Conservation (phyloP, 306 rosid species). For the Fragaria vesca region DNA sequence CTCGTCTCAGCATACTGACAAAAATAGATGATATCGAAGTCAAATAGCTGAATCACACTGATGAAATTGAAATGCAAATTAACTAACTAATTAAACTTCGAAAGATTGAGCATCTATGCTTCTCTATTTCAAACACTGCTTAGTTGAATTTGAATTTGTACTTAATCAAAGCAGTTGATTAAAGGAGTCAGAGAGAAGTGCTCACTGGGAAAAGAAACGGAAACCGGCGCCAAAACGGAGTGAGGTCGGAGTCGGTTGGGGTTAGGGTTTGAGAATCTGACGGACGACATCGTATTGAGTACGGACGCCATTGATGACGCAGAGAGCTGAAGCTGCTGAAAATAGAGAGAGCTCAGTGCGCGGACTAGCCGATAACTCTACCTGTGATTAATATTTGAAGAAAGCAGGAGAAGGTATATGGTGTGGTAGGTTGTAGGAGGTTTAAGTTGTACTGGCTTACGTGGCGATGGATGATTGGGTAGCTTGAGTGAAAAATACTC, state of each 20-base stretch:
- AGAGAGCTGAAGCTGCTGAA: not conserved
- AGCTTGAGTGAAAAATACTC: too few species aligned
- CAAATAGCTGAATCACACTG: not conserved
- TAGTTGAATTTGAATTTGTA: not conserved
- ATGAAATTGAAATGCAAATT: not conserved
- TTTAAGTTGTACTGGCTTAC: not conserved
- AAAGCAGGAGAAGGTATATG: not conserved
- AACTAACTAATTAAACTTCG: not conserved
- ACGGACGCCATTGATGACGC: slow-evolving; percentile 52
- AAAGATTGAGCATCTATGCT: not conserved
- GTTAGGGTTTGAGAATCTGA: slow-evolving; percentile 28
- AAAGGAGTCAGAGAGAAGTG: slow-evolving; percentile 10
- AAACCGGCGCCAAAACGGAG: slow-evolving; percentile 27
- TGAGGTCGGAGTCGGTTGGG: slow-evolving; percentile 32
- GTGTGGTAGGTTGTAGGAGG: not conserved
- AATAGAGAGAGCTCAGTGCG: slow-evolving; percentile 8
- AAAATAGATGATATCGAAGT: not conserved
- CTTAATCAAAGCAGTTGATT: slow-evolving; percentile 4
- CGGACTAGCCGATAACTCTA: slow-evolving; percentile 31
- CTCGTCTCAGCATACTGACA: slow-evolving; percentile 8
- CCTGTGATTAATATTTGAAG: not conserved
- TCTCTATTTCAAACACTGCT: not conserved
- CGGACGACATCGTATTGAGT: slow-evolving; percentile 41
- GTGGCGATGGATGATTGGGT: not conserved
- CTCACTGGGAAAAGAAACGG: slow-evolving; percentile 55